These are phyloP conservation scores for Suhomyces emberorum DNA, from an alignment of 805 yeast species.

Conservation along the genomic window DNA sequence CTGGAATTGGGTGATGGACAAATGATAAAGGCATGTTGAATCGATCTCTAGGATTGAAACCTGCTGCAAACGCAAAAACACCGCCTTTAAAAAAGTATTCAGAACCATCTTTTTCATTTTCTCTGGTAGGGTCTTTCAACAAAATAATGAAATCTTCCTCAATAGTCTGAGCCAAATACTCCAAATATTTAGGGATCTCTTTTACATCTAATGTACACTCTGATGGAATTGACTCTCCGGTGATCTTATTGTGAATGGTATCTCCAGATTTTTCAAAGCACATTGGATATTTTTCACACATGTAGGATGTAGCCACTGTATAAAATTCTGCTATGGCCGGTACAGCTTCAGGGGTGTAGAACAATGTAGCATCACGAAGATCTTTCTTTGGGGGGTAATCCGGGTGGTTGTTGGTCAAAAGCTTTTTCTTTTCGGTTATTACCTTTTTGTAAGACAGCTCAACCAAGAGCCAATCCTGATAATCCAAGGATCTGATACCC, in stretches of 20 bases:
- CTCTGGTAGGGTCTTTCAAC: slow-evolving; percentile 29
- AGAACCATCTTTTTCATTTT: slow-evolving; percentile 26
- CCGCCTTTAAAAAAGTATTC: slow-evolving; percentile 45
- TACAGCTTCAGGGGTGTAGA: slow-evolving; percentile 29
- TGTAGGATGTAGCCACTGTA: slow-evolving; percentile 25
- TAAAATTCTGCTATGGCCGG: slow-evolving; percentile 38
- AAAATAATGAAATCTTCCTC: slow-evolving; percentile 43
- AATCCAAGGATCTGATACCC: slow-evolving; percentile 44
- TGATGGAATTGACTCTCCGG: slow-evolving; percentile 20
- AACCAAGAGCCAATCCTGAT: slow-evolving; percentile 40
- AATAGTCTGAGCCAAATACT: slow-evolving; percentile 26
- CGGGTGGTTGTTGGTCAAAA: slow-evolving; percentile 32
- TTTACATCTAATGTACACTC: slow-evolving; percentile 2
- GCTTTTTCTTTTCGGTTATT: slow-evolving; percentile 24
- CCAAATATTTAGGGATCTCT: slow-evolving; percentile 16
- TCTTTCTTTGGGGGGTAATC: slow-evolving; percentile 27
- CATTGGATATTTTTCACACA: slow-evolving; percentile 40
- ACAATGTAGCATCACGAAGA: slow-evolving; percentile 27
- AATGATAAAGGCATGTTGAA: slow-evolving; percentile 36
- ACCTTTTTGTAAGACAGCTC: slow-evolving; percentile 32
- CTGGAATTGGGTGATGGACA: slow-evolving; percentile 43
- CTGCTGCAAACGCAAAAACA: slow-evolving; percentile 45
- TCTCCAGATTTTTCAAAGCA: slow-evolving; percentile 21
- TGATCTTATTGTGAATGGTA: slow-evolving; percentile 21
- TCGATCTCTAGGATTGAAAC: slow-evolving; percentile 38